Base-by-base conservation (phyloP, 1,284 basidiomycete species). In the Irpex sp. region DNA sequence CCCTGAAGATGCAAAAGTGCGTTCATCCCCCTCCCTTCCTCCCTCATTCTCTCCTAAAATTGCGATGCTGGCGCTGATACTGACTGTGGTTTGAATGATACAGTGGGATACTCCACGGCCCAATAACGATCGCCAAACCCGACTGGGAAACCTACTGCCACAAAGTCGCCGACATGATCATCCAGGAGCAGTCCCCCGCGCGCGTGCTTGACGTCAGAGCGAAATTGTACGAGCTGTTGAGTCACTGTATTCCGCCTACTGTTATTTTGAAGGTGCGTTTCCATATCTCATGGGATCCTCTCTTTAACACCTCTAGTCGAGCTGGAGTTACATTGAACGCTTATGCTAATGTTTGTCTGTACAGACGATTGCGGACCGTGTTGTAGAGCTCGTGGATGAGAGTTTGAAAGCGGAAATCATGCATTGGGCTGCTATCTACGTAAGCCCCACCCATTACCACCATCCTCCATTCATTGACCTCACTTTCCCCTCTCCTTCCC, bases 111-210 rank as follows among this genome's bases (percentile, higher is more conserved):
- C 80, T 95, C 55, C 67, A 83, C 21, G 89, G 90, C 57, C 79
- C 88, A 39, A 75, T 95, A 58, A 82, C 86, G 47, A 92, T 95
- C 58, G 94, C 96, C 13, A 95, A 97, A 76, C 96, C 97, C 11
- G 97, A 99, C 72, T 99, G 97, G 97, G 97, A 99, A 76, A 92
- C 91, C n/a, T 99, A 98, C 74, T 96, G 95, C 69, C 82, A 89
- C 68, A 94, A 95, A 74, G 90, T 98, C 11, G 96, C 93, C n/a
- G 94, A 97, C 73, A 76, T 93, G 70, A 97, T 99, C 68, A 79
- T 98, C n/a, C 83, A 87, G 67, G 94, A 98, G 71, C 97, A 98
- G 76, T 87, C 89, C n/a, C 95, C 97, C 11, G 87, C 90, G 63
- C 87, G 89, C 61, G 87, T 99, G 58, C 92, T 98, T 82, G 93